Evolutionary conservation across 345 rosid genomes (phyloP).

Genomic region (Hibiscus tridactylites): DNA sequence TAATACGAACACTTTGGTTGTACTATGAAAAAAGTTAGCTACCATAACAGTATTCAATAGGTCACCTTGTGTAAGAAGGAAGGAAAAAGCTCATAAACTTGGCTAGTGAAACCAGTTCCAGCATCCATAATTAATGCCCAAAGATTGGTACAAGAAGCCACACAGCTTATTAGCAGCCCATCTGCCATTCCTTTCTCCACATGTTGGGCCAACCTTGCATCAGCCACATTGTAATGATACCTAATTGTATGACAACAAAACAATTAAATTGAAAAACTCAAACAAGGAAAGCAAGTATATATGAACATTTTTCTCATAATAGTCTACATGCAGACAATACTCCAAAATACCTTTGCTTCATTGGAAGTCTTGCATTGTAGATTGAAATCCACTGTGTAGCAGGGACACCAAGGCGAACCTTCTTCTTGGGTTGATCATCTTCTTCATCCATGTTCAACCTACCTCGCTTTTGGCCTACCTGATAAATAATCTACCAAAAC

Average conservation of each 20-base stretch:
- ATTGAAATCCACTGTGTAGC: conserved; percentile 96
- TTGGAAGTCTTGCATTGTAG: conserved; percentile 88
- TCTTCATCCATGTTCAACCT: conserved; percentile 76
- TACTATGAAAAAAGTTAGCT: neutral
- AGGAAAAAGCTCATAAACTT: conserved; percentile 84
- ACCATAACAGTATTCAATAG: neutral
- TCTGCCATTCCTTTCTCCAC: conserved; percentile 92
- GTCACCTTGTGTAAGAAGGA: conserved; percentile 76
- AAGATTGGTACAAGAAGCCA: conserved; percentile 80
- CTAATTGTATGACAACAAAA: conserved; percentile 29
- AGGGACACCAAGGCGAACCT: conserved; percentile 85
- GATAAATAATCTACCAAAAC: conserved; percentile 51
- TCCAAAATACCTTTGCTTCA: conserved; percentile 80
- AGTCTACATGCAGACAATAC: neutral
- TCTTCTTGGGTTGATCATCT: conserved; percentile 87
- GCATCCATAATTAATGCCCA: conserved; percentile 86
- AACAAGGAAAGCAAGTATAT: neutral
- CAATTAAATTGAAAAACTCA: conserved; percentile 3
- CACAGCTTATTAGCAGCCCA: conserved; percentile 87
- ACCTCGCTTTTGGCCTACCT: conserved; percentile 94
- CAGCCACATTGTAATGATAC: conserved; percentile 97
- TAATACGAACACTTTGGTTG: neutral
- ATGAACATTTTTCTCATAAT: neutral
- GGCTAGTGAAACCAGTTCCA: conserved; percentile 38
- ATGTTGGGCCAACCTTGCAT: conserved; percentile 82